Evolutionary conservation across 495 filamentous ascomycete genomes (phyloP), one percentile per base, ranked within the genome.

Genomic region (Podospora pseudoanserina): DNA sequence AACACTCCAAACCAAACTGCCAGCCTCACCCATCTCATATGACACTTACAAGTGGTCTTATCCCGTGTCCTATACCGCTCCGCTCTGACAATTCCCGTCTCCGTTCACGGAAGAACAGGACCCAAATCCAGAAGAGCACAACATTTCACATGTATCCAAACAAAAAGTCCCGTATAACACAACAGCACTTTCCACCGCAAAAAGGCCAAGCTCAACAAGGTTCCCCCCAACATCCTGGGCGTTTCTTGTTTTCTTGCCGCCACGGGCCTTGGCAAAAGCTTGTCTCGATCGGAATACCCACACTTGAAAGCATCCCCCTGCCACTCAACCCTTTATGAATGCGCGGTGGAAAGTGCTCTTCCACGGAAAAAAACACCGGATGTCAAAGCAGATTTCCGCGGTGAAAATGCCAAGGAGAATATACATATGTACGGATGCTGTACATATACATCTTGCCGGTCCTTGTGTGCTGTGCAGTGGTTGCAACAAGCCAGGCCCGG

Each of bases 261-360:
- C 62, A 65, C 65, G 59, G 19, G 63, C 4, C 72, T 74, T 74
- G 72, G 72, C 72, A 67, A 74, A 74, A 74, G 72, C 72, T 74
- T 74, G 67, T 74, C 63, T 62, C 9, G 23, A 18, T 23, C 65
- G 15, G 56, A 58, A 59, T 23, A 59, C 5, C 19, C 19, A 59
- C 19, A 18, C 19, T 32, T 65, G 30, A 18, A 28, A 66, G 15
- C 27, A 23, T 0, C 23, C 23, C 23, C 23, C 23, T 23, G 23
- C 23, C 23, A 23, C 23, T 23, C 23, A 2, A 23, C 23, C 23
- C 23, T 23, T 23, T 23, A 23, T 1, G 23, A 23, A 23, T 23
- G 23, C 23, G 23, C 23, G 23, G 23, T 23, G 23, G 23, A 23
- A 23, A 23, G 23, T 23, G 1, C 23, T 1, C 23, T 23, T 23